Evolutionary conservation across 345 rosid genomes (phyloP), one percentile per base, ranked within the genome.

Genomic region (Eucalyptus rudis): DNA sequence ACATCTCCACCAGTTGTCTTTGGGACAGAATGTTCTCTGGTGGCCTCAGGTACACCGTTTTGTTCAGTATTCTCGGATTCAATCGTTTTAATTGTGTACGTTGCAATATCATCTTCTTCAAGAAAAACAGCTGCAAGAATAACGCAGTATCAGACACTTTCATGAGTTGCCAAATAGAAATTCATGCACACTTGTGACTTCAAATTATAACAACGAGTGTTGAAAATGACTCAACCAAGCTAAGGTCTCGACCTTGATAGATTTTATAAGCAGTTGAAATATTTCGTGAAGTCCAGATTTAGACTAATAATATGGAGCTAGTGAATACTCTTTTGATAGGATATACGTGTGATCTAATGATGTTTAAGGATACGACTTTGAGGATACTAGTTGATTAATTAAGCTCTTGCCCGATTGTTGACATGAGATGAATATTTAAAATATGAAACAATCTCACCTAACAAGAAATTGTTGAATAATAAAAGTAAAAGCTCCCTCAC

Each of bases 71-170:
- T 66, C 95, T 91, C 2, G 95, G 98, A 90, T 96, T 95, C 94
- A 8, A 96, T 85, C 40, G 99, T 87, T 85, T 95, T 92, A 20
- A 96, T 94, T 1, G 99, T 87, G 87, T 94, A 97, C 12, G 92
- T 94, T 10, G 92, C 98, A 19, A 93, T 86, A 84, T 97, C 99
- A 20, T 95, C 95, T 89, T 97, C 99, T 36, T 95, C 96, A 90
- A 95, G 91, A 6, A 83, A 93, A 87, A 93, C 95, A 59, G 87
- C 98, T 96, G 91, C 27, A 62, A 29, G 5, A n/a, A 22, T 9
- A 12, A 89, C 3, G n/a, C 62, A 25, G 27, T 6, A n/a, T 3
- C 20, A 22, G 49, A 33, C 49, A 68, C 4, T 27, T n/a, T 49
- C 36, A 50, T 3, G 24, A 33, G 13, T 58, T 33, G 43, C 62